Percentiles rank a stretch among this genome's conserved stretches.
phyloP scores from a whole-genome alignment of 768 basidiomycete genomes.

The Termitomyces sp. region DNA sequence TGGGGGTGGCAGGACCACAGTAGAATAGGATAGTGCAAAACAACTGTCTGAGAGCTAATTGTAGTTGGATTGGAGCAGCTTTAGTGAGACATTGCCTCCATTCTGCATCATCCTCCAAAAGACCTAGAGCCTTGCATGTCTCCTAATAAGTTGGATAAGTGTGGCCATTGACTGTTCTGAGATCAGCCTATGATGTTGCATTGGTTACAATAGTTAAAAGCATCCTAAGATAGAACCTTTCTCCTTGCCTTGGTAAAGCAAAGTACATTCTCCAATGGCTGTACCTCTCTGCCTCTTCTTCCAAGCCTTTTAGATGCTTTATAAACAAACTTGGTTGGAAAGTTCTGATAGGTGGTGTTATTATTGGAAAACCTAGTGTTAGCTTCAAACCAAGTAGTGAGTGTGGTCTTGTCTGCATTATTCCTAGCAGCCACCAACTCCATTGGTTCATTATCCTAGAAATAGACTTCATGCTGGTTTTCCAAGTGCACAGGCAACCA shows the following conservation, averaged over 20 bases:
- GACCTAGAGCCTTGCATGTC: neutral
- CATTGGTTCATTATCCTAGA: too few species aligned
- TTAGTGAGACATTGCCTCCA: neutral
- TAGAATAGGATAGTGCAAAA: neutral
- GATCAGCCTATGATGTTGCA: neutral
- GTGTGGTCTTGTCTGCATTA: neutral
- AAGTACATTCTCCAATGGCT: neutral
- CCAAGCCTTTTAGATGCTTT: neutral
- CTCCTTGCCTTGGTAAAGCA: neutral
- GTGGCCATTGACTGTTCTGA: neutral
- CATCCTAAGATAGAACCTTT: neutral
- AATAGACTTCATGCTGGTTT: too few species aligned
- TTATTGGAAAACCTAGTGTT: too few species aligned
- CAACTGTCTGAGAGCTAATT: neutral
- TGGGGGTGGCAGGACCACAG: too few species aligned
- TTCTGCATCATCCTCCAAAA: neutral
- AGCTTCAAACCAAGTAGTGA: neutral
- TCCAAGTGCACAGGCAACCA: too few species aligned
- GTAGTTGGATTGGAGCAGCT: neutral
- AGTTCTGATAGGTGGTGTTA: too few species aligned
- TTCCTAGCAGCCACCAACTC: too few species aligned
- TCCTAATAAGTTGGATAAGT: neutral
- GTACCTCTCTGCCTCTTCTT: neutral
- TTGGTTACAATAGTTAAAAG: neutral
- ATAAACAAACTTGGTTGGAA: neutral